Evolutionary conservation across 2,329 filamentous ascomycete genomes (phyloP).

Genomic region (Beauveria australis): DNA sequence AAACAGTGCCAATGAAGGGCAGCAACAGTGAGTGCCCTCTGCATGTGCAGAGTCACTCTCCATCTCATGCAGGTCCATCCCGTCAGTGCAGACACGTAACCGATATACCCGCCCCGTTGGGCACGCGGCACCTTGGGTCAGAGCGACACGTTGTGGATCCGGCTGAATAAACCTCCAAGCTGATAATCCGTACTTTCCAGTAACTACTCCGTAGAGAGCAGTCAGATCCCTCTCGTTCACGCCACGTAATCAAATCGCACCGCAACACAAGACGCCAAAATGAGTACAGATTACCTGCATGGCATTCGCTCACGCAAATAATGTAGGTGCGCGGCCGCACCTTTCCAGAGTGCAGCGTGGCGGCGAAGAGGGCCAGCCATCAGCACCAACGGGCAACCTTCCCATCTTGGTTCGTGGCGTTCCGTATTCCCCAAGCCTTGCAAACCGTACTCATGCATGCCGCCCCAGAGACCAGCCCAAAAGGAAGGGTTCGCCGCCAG

Average conservation of each 20-base stretch:
- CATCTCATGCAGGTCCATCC: not conserved
- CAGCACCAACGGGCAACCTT: slow-evolving; percentile 7
- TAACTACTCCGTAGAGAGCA: not conserved
- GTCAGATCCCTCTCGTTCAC: not conserved
- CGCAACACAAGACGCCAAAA: not conserved
- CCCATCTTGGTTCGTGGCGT: slow-evolving; percentile 2
- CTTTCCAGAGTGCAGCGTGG: not conserved
- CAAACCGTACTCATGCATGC: not conserved
- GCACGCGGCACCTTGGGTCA: not conserved
- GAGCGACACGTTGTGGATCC: not conserved
- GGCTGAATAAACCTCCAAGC: not conserved
- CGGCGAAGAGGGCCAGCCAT: not conserved
- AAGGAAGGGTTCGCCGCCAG: not conserved
- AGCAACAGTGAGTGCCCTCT: not conserved
- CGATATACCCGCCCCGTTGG: not conserved
- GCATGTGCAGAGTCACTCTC: not conserved
- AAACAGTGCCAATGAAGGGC: no score
- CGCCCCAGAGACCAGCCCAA: not conserved
- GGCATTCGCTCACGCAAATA: not conserved
- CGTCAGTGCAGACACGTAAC: not conserved
- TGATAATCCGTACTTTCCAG: not conserved
- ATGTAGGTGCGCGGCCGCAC: not conserved
- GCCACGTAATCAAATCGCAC: not conserved
- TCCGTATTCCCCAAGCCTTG: not conserved
- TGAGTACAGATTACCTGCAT: not conserved